Conservation (phyloP, 1,139 yeast genomes). For the Taiozyma onychis region DNA sequence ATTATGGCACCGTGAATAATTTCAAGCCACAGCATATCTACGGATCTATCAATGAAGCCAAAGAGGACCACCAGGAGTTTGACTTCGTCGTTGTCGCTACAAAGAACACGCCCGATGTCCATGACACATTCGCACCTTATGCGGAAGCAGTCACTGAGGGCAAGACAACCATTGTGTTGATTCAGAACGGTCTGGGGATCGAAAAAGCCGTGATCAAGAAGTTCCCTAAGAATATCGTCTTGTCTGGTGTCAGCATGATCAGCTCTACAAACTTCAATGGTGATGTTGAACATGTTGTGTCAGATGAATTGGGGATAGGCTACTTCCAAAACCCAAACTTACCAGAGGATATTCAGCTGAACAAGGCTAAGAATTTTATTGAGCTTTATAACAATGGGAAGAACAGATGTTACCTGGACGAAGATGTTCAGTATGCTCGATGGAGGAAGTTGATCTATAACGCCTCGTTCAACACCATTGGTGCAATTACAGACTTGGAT, state of each 20-base stretch:
- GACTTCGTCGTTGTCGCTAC: slow-evolving; percentile 67
- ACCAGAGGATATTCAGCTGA: slow-evolving; percentile 25
- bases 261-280: slow-evolving; percentile 57
- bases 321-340: slow-evolving; percentile 36
- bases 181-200: slow-evolving; percentile 74
- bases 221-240: slow-evolving; percentile 52
- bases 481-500: slow-evolving; percentile 51
- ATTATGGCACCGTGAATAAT: slow-evolving; percentile 47
- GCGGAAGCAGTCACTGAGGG: slow-evolving; percentile 44
- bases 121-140: slow-evolving; percentile 52
- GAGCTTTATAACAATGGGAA: slow-evolving; percentile 42
- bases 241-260: slow-evolving; percentile 68
- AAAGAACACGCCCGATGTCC: slow-evolving; percentile 68
- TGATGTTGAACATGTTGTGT: slow-evolving; percentile 42
- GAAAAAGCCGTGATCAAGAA: slow-evolving; percentile 53
- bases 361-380: slow-evolving; percentile 38
- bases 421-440: not conserved
- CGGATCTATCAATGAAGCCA: slow-evolving; percentile 40
- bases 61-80: slow-evolving; percentile 38
- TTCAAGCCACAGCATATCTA: slow-evolving; percentile 48
- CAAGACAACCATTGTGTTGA: slow-evolving; percentile 49
- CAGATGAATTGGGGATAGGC: slow-evolving; percentile 52
- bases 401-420: slow-evolving; percentile 36
- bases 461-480: slow-evolving; percentile 59
- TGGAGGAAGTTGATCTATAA: slow-evolving; percentile 47